Percentiles rank a stretch among this genome's conserved stretches.
These are phyloP conservation scores for Termitomyces sp. DNA, from an alignment of 768 basidiomycete species.

Conservation along the genomic window DNA sequence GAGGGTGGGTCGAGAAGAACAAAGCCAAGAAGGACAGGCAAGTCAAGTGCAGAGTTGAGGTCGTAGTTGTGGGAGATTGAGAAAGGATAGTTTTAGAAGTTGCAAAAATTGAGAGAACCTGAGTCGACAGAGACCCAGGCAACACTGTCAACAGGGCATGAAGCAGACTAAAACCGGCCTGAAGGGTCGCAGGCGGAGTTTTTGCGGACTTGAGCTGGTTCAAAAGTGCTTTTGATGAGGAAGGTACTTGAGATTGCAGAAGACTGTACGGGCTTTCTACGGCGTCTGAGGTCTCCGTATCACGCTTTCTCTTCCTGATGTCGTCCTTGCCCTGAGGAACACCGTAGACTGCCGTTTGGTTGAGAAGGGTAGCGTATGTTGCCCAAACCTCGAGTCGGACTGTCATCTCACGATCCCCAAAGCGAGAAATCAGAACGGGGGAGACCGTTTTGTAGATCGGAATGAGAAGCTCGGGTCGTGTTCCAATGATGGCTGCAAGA, in stretches of 20 bases:
- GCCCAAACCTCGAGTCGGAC: constrained; percentile 92
- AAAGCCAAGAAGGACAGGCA: constrained; percentile 82
- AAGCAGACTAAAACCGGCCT: constrained; percentile 83
- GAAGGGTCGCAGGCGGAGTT: constrained; percentile 72
- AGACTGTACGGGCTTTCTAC: constrained; percentile 73
- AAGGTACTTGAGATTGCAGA: constrained; percentile 73
- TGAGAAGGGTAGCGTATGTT: constrained; percentile 78
- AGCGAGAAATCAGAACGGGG: constrained; percentile 86
- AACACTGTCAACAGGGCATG: constrained; percentile 75
- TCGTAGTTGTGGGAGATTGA: constrained; percentile 69
- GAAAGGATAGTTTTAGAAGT: constrained; percentile 66
- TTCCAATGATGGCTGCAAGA: constrained; percentile 79
- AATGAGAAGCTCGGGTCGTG: constrained; percentile 83
- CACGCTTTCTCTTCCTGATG: constrained; percentile 72
- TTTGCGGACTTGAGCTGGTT: constrained; percentile 84
- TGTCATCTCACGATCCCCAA: constrained; percentile 93
- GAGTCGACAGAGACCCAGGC: constrained; percentile 76
- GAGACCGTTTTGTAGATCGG: constrained; percentile 83
- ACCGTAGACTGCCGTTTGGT: constrained; percentile 81
- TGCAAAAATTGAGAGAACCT: constrained; percentile 60
- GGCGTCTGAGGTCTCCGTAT: constrained; percentile 70
- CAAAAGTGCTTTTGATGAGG: constrained; percentile 76
- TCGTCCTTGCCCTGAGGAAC: constrained; percentile 53
- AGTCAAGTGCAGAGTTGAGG: constrained; percentile 79
- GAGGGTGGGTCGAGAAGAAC: constrained; percentile 73